Conservation (phyloP, 1,139 yeast genomes). For the Petasospora fabianii region DNA sequence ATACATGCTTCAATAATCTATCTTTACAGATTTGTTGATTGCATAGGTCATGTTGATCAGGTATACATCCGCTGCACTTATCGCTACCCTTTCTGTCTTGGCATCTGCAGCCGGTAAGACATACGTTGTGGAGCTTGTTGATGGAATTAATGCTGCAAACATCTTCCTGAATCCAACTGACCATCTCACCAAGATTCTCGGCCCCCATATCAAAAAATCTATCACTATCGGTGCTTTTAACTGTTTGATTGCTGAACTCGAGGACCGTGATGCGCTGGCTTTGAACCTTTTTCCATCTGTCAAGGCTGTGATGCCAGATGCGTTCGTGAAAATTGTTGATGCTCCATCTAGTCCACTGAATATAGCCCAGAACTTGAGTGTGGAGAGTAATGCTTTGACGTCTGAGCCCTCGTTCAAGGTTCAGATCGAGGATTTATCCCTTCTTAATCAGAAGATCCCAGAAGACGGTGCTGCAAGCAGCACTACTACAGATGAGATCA, state of each 20-base stretch:
- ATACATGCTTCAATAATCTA: no score
- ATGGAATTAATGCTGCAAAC: no score
- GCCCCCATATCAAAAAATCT: slow-evolving; percentile 41
- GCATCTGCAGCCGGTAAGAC: no score
- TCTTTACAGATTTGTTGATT: no score
- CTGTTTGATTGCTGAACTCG: slow-evolving; percentile 60
- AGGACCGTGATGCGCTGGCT: slow-evolving; percentile 42
- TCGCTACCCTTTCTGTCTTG: no score
- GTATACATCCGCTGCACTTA: no score
- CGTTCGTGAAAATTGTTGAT: slow-evolving; percentile 3
- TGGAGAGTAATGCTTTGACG: not conserved
- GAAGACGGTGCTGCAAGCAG: no score
- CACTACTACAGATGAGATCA: no score
- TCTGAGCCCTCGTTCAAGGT: slow-evolving; percentile 2
- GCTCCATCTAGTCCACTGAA: slow-evolving; percentile 1
- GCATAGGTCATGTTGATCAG: no score
- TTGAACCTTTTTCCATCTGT: slow-evolving; percentile 46
- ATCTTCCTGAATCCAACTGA: no score
- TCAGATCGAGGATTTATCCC: slow-evolving; percentile 23
- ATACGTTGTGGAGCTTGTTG: no score
- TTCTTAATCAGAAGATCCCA: slow-evolving; percentile 31
- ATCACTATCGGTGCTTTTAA: slow-evolving; percentile 59
- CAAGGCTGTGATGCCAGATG: slow-evolving; percentile 26
- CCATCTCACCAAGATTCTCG: no score
- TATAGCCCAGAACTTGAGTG: not conserved